phyloP scores from a whole-genome alignment of 129 eudicot species.

The Glebionis coronaria region DNA sequence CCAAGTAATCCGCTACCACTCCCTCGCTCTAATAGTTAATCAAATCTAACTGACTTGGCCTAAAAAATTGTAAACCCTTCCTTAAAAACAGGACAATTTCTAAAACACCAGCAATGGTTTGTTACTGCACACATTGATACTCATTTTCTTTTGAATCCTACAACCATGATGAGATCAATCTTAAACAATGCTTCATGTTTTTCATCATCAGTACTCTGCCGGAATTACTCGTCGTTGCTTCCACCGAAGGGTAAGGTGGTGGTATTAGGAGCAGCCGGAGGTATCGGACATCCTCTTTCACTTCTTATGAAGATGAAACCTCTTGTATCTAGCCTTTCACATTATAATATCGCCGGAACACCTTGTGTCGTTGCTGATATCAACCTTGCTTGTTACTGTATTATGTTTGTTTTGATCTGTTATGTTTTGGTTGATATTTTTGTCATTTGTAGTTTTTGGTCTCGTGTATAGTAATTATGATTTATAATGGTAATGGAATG shows the following conservation, averaged over 20 bases:
- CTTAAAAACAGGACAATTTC: too few species aligned
- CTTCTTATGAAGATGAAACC: conserved; percentile 83
- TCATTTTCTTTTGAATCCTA: conserved; percentile 16
- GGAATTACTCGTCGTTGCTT: conserved; percentile 36
- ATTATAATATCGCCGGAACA: conserved; percentile 48
- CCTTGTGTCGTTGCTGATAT: conserved; percentile 75
- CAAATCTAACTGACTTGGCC: too few species aligned
- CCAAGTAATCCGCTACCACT: too few species aligned
- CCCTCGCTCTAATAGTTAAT: too few species aligned
- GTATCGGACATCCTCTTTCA: conserved; percentile 92
- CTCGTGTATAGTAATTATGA: too few species aligned
- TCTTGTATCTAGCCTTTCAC: conserved; percentile 74
- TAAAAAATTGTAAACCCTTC: too few species aligned
- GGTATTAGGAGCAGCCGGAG: conserved; percentile 58
- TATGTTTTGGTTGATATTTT: neutral
- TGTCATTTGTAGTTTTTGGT: too few species aligned
- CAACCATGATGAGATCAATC: conserved; percentile 64
- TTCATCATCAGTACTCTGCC: conserved; percentile 25
- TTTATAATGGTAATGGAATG: too few species aligned
- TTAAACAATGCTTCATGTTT: conserved; percentile 21
- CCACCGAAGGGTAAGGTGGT: conserved; percentile 34
- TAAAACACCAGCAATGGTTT: too few species aligned
- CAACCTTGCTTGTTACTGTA: conserved; percentile 41
- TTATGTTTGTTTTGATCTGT: neutral
- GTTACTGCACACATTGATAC: neutral